Evolutionary conservation across 1,284 basidiomycete species (phyloP).

Genomic region (Chalciporus sp.): DNA sequence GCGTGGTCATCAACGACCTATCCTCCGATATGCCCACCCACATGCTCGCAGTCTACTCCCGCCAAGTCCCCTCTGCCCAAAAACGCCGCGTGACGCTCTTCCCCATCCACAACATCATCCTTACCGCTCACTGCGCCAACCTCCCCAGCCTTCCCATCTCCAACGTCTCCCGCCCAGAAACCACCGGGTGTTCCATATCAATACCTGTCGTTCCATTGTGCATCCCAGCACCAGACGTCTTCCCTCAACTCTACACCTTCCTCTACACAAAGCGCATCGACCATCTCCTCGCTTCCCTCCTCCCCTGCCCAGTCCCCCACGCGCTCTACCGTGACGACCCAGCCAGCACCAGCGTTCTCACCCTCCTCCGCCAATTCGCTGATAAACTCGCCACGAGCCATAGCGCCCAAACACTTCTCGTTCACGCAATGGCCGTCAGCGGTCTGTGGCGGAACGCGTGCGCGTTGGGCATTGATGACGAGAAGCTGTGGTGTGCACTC

Average conservation of each 20-base stretch:
- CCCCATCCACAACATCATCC: constrained; percentile 58
- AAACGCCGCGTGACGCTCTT: constrained; percentile 48
- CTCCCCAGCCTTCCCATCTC: constrained; percentile 44
- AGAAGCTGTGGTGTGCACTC: constrained; percentile 54
- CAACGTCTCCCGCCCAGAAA: constrained; percentile 22
- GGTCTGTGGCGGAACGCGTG: constrained; percentile 64
- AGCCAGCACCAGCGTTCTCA: constrained; percentile 8
- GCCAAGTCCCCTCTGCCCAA: constrained; percentile 25
- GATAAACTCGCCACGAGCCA: constrained; percentile 32
- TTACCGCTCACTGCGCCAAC: constrained; percentile 54
- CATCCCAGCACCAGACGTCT: constrained; percentile 52
- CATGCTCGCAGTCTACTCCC: constrained; percentile 51
- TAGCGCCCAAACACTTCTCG: constrained; percentile 37
- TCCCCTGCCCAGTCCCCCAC: constrained; percentile 30
- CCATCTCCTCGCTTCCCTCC: constrained; percentile 43
- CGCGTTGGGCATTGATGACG: constrained; percentile 60
- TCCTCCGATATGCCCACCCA: constrained; percentile 52
- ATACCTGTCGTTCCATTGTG: constrained; percentile 51
- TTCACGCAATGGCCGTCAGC: constrained; percentile 45
- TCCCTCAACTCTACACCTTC: constrained; percentile 51
- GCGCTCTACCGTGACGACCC: constrained; percentile 23
- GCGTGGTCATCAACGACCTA: constrained; percentile 29
- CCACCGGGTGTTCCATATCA: constrained; percentile 25
- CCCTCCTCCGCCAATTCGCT: constrained; percentile 26
- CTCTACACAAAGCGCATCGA: constrained; percentile 49